Evolutionary conservation across 2,329 filamentous ascomycete genomes (phyloP).

Genomic region (Tolypocladium pustulatum): DNA sequence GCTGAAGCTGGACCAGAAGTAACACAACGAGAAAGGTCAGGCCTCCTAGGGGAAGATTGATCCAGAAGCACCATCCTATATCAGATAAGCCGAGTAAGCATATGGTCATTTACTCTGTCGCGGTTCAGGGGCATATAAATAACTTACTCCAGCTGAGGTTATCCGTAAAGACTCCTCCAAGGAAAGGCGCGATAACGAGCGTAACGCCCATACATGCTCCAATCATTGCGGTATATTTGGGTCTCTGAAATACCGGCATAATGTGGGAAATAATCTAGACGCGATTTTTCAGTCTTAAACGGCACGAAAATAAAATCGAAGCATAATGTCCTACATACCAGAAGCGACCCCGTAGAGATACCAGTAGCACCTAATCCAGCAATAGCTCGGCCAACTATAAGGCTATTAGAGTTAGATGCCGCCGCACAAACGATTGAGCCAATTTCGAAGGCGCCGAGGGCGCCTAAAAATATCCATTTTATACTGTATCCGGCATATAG

Average conservation of each 20-base stretch:
- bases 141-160: not conserved
- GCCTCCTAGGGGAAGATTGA: not conserved
- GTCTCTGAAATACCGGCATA: not conserved
- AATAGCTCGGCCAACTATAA: not conserved
- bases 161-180: not conserved
- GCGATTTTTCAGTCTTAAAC: not conserved
- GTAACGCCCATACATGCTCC: not conserved
- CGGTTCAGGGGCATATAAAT: too few species aligned
- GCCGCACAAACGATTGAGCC: not conserved
- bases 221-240: not conserved
- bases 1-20: not conserved
- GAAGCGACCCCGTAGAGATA: not conserved
- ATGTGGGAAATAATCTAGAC: not conserved
- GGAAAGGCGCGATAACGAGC: not conserved
- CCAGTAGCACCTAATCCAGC: not conserved
- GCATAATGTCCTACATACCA: not conserved
- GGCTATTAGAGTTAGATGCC: not conserved
- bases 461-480: not conserved
- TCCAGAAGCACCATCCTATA: not conserved
- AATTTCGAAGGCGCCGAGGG: not conserved
- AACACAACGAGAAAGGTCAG: not conserved
- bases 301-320: not conserved
- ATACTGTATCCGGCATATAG: not conserved
- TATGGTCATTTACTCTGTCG: too few species aligned
- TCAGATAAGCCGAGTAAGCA: not conserved